Conservation (phyloP, 306 rosid species). For the Senna siamea region DNA sequence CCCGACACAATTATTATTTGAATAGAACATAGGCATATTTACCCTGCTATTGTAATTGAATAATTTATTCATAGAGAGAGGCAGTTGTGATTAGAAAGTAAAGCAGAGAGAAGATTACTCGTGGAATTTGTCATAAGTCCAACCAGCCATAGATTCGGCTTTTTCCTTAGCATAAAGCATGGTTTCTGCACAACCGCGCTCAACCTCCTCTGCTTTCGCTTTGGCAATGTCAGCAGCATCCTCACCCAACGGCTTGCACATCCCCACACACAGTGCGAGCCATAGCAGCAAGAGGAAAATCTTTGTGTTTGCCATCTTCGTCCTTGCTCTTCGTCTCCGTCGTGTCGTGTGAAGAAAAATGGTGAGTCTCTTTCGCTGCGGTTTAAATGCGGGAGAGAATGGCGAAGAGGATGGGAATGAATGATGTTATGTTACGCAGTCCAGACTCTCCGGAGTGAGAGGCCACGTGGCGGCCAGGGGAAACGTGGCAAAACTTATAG, state of each 20-base stretch:
- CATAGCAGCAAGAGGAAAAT: constrained; percentile 34
- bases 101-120: constrained; percentile 40
- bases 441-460: background rate
- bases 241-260: constrained; percentile 37
- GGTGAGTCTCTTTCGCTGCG: background rate
- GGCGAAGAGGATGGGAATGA: constrained; percentile 25
- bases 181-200: background rate
- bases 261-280: constrained; percentile 36
- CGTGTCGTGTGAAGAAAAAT: background rate
- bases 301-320: constrained; percentile 43
- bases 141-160: constrained; percentile 34
- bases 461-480: constrained; percentile 50
- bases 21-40: background rate
- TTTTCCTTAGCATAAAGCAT: constrained; percentile 26
- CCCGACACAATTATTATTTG: background rate
- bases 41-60: constrained; percentile 4
- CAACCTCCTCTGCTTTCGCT: constrained; percentile 30
- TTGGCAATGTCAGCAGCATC: constrained; percentile 33
- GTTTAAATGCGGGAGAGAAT: background rate
- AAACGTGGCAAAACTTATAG: constrained; percentile 51
- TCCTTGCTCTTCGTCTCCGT: background rate
- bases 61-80: too few species aligned
- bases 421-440: background rate
- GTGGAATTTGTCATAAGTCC: constrained; percentile 40
- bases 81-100: too few species aligned